Evolutionary conservation across 1,284 basidiomycete genomes (phyloP).

Genomic region (Heterobasidion parviporum): DNA sequence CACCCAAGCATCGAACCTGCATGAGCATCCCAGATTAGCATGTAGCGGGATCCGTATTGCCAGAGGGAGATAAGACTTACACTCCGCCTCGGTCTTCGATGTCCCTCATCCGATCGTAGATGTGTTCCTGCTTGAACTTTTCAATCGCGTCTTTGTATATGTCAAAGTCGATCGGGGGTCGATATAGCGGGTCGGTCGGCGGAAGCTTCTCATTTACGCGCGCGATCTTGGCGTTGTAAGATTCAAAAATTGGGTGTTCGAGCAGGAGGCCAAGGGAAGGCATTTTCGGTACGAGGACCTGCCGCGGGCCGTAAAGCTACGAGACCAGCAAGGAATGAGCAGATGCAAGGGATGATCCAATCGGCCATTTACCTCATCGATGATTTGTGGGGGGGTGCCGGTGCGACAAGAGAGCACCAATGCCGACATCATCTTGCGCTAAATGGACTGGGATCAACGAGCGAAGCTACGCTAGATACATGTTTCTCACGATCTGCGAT

Average conservation of each 20-base stretch:
- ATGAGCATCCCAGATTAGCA: background rate
- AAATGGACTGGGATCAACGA: background rate
- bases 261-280: constrained; percentile 93
- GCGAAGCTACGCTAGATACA: background rate
- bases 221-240: constrained; percentile 65
- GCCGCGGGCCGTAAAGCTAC: constrained; percentile 66
- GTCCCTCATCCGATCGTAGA: constrained; percentile 77
- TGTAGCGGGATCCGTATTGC: constrained; percentile 3
- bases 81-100: constrained; percentile 77
- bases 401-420: constrained; percentile 77
- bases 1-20: constrained; percentile 73
- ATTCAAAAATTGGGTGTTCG: constrained; percentile 83
- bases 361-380: constrained; percentile 47
- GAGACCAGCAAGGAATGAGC: background rate
- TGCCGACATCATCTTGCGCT: constrained; percentile 97
- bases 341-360: background rate
- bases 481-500: constrained; percentile 20
- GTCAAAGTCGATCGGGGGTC: constrained; percentile 67
- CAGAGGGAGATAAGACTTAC: constrained; percentile 39
- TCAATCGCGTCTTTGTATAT: constrained; percentile 57
- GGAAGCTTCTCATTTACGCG: constrained; percentile 52
- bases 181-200: constrained; percentile 45
- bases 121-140: constrained; percentile 75
- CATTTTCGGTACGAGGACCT: constrained; percentile 90
- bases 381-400: constrained; percentile 62